phyloP scores from a whole-genome alignment of 140 eudicot genomes.

The Senecio squalidus region DNA sequence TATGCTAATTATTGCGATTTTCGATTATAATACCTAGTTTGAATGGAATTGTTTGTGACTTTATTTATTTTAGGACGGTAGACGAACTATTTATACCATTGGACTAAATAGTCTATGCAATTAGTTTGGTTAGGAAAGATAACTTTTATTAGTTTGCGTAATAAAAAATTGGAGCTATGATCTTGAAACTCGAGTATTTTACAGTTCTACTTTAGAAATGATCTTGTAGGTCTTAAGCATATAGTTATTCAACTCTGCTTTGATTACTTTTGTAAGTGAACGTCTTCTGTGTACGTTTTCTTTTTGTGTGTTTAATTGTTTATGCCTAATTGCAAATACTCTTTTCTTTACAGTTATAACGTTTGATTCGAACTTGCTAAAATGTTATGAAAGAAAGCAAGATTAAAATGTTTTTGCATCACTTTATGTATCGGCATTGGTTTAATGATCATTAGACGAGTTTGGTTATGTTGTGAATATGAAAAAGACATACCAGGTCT shows the following conservation, averaged over 20 bases:
- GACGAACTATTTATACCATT: too few relatives aligned
- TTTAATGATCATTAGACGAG: neutral
- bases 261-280: neutral
- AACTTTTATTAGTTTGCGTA: neutral
- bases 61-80: too few relatives aligned
- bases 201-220: neutral
- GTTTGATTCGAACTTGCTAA: too few relatives aligned
- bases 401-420: too few relatives aligned
- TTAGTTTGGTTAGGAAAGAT: neutral
- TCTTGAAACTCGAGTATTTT: neutral
- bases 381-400: too few relatives aligned
- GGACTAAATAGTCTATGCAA: neutral
- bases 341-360: neutral
- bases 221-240: neutral
- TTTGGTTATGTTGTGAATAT: neutral
- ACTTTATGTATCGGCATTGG: neutral
- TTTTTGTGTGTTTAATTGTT: too few relatives aligned
- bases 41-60: too few relatives aligned
- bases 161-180: neutral
- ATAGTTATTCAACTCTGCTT: neutral
- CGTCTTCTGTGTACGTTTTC: neutral
- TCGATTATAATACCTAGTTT: neutral
- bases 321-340: too few relatives aligned
- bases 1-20: neutral
- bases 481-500: too few relatives aligned